These are phyloP conservation scores for Calonectria pteridis DNA, from an alignment of 2,329 filamentous ascomycete species.

Conservation along the genomic window DNA sequence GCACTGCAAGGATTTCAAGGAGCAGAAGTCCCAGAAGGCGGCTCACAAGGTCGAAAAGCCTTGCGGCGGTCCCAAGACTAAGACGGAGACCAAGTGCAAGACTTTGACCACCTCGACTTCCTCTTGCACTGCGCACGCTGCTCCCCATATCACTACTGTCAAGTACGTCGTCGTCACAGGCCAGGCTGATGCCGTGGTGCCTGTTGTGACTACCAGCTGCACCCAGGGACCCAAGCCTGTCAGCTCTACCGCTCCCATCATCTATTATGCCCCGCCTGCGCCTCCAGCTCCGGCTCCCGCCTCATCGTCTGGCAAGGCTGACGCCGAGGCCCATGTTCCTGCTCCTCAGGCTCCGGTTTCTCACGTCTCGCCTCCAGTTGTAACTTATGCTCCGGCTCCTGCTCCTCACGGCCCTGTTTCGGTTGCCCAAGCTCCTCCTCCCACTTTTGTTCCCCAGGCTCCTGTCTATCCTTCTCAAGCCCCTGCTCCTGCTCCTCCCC, in stretches of 20 bases:
- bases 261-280: background rate
- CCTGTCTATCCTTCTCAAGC: background rate
- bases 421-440: background rate
- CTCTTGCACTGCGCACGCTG: conserved; percentile 21
- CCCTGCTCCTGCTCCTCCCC: background rate
- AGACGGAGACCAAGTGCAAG: conserved; percentile 9
- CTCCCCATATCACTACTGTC: conserved; percentile 23
- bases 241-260: background rate
- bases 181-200: background rate
- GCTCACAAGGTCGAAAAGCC: conserved; percentile 6
- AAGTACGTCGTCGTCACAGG: background rate
- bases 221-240: background rate
- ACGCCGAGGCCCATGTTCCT: background rate
- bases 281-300: background rate
- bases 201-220: background rate
- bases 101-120: conserved; percentile 23
- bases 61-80: conserved; percentile 27
- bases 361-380: background rate
- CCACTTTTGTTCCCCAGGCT: background rate
- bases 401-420: background rate
- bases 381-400: background rate
- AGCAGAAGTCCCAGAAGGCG: background rate
- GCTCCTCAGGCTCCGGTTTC: background rate
- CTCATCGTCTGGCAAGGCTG: background rate
- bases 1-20: conserved; percentile 45